Conservation (phyloP, 345 rosid species). For the Syzygium aqueum region DNA sequence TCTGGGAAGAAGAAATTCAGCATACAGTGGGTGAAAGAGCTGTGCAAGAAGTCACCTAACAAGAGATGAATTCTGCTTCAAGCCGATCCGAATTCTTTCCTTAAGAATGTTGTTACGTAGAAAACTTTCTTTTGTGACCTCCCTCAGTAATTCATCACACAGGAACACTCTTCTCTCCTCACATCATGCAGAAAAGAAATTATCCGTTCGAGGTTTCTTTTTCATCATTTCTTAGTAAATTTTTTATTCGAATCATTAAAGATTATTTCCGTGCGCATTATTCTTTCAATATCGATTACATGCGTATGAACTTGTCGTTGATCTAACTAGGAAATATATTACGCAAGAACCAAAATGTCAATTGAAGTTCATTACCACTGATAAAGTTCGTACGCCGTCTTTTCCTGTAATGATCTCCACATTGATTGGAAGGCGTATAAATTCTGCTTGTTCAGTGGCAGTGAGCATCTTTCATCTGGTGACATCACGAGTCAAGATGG, state of each 20-base stretch:
- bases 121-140: not conserved
- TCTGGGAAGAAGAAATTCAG: constrained; percentile 13
- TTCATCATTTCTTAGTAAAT: not conserved
- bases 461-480: not conserved
- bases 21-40: constrained; percentile 27
- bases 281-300: not conserved
- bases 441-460: not conserved
- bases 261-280: not conserved
- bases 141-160: not conserved
- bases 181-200: not conserved
- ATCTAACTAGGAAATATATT: too few relatives aligned
- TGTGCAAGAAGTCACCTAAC: constrained; percentile 20
- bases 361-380: not conserved
- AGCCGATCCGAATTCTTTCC: not conserved
- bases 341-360: not conserved
- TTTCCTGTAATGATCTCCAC: not conserved
- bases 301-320: not conserved
- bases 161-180: not conserved
- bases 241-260: not conserved
- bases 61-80: not conserved
- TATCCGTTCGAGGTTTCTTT: not conserved
- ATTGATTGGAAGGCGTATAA: not conserved
- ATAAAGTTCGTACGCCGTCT: not conserved
- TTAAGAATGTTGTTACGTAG: not conserved
- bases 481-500: not conserved